Base-by-base conservation (phyloP, 192 early-diverging fungal genomes). In the Coemansia sp. region DNA sequence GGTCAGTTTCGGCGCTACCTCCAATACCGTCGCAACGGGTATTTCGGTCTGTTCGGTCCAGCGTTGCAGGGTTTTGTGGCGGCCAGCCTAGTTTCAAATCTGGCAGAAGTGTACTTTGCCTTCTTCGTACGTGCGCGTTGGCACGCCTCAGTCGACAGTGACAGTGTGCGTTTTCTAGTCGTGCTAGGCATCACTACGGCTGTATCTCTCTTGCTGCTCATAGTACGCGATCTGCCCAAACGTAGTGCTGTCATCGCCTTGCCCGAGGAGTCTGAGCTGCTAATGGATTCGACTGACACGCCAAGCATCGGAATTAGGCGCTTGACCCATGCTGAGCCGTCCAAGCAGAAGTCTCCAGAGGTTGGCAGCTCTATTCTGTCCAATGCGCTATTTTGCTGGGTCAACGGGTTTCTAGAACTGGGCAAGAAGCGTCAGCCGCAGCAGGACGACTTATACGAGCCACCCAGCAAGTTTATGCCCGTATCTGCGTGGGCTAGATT, bases 341-440 rank as follows among this genome's bases (percentile, higher is more conserved):
- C 34, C 15, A 36, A 41, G 24, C 18, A 54, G 60, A 63, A 63
- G 18, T 76, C 79, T 8, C 63, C 74, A 18, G 79, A 81, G 42
- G 31, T 67, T 4, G 69, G 74, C 29, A 62, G 65, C 33, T 75
- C 79, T 6, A 70, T 81, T 10, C 24, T 81, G 20, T 54, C 60
- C n/a, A 76, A 72, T 27, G 43, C 63, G 29, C 16, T 75, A 64
- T 81, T 81, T 44, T 62, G 63, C 63, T 81, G 79, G 79, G 59
- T 72, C 18, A 65, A 55, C 59, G 43, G 40, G 12, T 70, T 76
- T 49, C 60, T 81, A 5, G 67, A 49, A 16, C 49, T 72, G 11
- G 61, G 55, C 16, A 59, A 68, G 15, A 15, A 1, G 57, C 67
- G 62, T 1, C 79, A 75, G 64, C 64, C 68, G 11, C 55, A 73